Conservation (phyloP, 1,284 basidiomycete genomes). For the Puccinia hordei region DNA sequence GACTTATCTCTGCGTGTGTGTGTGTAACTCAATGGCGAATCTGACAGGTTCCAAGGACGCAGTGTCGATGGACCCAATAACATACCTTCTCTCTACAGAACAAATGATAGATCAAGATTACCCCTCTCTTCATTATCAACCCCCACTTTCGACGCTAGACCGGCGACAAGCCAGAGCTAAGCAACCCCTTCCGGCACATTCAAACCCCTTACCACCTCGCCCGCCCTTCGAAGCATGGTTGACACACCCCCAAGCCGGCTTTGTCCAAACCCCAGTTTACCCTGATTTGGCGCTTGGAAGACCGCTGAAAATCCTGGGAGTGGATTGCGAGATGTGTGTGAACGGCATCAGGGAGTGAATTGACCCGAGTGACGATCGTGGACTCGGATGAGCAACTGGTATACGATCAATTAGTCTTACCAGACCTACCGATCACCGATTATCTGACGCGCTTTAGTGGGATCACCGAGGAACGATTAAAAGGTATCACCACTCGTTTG, state of each 20-base stretch:
- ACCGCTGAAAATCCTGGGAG: slow-evolving; percentile 60
- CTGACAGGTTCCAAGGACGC: slow-evolving; percentile 58
- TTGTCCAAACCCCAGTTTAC: slow-evolving; percentile 71
- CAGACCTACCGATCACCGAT: slow-evolving; percentile 75
- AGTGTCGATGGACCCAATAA: slow-evolving; percentile 65
- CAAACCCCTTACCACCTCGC: slow-evolving; percentile 37
- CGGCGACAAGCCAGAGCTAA: slow-evolving; percentile 12
- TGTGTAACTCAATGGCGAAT: neutral
- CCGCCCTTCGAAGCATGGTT: slow-evolving; percentile 26
- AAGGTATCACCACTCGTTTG: slow-evolving; percentile 72
- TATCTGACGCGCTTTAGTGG: slow-evolving; percentile 92
- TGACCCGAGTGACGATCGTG: slow-evolving; percentile 79
- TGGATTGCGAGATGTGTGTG: slow-evolving; percentile 93
- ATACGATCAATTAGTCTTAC: slow-evolving; percentile 84
- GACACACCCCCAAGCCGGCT: slow-evolving; percentile 60
- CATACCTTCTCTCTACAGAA: slow-evolving; percentile 73
- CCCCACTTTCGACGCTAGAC: slow-evolving; percentile 61
- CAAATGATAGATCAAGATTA: slow-evolving; percentile 91
- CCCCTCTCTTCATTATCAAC: slow-evolving; percentile 74
- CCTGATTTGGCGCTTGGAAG: slow-evolving; percentile 54
- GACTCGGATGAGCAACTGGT: slow-evolving; percentile 72
- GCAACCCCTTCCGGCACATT: slow-evolving; percentile 53
- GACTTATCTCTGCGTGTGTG: slow-evolving; percentile 9
- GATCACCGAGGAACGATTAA: slow-evolving; percentile 74
- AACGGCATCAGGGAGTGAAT: slow-evolving; percentile 82